Conservation (phyloP, 2,329 filamentous ascomycete species). For the Gnomoniopsis smithogilvyi region DNA sequence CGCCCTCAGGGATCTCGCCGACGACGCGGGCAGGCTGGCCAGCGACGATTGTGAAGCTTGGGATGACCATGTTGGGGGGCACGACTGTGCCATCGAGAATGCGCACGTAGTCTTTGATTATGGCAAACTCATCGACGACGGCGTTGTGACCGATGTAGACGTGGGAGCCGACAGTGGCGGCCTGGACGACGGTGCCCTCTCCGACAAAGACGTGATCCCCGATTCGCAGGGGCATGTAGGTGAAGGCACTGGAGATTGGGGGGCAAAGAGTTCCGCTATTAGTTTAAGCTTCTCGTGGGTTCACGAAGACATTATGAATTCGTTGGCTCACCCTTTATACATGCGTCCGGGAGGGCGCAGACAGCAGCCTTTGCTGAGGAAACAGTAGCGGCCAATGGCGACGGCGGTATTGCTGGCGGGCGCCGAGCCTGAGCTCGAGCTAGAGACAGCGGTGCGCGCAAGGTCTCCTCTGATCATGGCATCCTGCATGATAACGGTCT, state of each 20-base stretch:
- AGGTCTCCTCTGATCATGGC: constrained; percentile 93
- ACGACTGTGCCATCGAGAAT: constrained; percentile 83
- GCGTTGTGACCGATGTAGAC: constrained; percentile 79
- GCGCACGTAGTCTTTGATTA: constrained; percentile 90
- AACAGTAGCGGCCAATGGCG: constrained; percentile 86
- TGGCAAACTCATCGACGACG: constrained; percentile 79
- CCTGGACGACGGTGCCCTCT: constrained; percentile 70
- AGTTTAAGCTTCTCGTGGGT: not conserved
- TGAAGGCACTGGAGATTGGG: constrained; percentile 50
- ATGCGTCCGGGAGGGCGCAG: constrained; percentile 80
- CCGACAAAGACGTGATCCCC: constrained; percentile 94
- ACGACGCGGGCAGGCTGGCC: constrained; percentile 76
- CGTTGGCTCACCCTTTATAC: constrained; percentile 60
- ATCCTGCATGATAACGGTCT: constrained; percentile 92
- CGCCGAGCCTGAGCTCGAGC: constrained; percentile 32
- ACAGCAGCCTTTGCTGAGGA: constrained; percentile 74
- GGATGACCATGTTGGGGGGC: constrained; percentile 85
- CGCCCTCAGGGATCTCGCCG: constrained; percentile 75
- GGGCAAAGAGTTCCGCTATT: not conserved
- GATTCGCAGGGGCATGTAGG: constrained; percentile 86
- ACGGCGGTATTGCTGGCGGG: constrained; percentile 64
- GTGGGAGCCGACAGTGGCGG: constrained; percentile 78
- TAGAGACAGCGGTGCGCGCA: constrained; percentile 51
- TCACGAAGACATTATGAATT: not conserved
- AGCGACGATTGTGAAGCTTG: constrained; percentile 88